Conservation (phyloP, 768 basidiomycete species). For the Trametes maxima region DNA sequence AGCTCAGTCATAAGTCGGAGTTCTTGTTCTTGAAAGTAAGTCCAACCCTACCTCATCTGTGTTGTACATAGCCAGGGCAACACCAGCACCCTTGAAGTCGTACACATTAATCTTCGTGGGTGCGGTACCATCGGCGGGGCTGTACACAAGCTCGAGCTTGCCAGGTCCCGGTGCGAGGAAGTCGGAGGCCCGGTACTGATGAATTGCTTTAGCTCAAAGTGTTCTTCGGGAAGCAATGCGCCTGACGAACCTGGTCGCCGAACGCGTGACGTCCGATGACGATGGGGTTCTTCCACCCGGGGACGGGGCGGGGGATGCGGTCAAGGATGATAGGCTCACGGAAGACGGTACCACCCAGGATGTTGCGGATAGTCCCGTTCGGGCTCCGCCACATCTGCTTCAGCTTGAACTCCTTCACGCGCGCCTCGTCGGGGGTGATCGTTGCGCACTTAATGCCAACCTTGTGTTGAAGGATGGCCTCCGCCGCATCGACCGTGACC, state of each 20-base stretch:
- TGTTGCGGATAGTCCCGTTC: conserved; percentile 97
- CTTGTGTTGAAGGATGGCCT: conserved; percentile 91
- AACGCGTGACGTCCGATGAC: conserved; percentile 96
- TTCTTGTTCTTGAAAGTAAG: not conserved
- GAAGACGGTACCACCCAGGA: conserved; percentile 98
- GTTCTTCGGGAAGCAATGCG: not conserved
- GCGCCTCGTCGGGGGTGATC: conserved; percentile 97
- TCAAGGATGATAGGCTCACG: conserved; percentile 95
- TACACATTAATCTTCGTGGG: conserved; percentile 79
- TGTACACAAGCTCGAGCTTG: conserved; percentile 91
- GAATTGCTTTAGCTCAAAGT: not conserved
- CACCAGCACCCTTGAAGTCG: conserved; percentile 90
- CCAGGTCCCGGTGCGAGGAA: conserved; percentile 90
- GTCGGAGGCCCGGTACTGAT: conserved; percentile 90
- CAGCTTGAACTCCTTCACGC: conserved; percentile 95
- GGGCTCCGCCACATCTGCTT: conserved; percentile 99
- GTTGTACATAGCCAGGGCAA: conserved; percentile 98
- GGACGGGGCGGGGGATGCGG: conserved; percentile 89
- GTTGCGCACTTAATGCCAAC: conserved; percentile 99
- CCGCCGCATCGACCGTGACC: conserved; percentile 90
- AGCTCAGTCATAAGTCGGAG: not conserved
- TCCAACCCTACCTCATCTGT: conserved; percentile 74
- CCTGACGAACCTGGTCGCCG: conserved; percentile 77
- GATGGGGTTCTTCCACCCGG: conserved; percentile 97
- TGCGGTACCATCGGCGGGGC: conserved; percentile 74